These are phyloP conservation scores for Cadophora malorum DNA, from an alignment of 2,329 filamentous ascomycete genomes.

Conservation along the genomic window DNA sequence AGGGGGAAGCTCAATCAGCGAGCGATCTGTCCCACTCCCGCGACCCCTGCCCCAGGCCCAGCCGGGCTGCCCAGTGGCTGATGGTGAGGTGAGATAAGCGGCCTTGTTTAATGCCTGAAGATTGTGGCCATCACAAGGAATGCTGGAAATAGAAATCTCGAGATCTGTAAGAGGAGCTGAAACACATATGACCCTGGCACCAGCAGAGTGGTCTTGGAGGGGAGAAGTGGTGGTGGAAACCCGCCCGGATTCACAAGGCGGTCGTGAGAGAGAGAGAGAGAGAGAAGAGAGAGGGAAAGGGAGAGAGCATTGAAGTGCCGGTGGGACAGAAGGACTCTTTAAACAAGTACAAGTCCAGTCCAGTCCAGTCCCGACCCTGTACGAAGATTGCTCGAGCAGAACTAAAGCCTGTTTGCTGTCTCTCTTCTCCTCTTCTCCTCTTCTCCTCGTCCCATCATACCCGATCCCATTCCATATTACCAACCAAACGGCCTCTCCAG, in stretches of 20 bases:
- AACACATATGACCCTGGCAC: constrained; percentile 18
- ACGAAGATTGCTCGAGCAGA: neutral
- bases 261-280: neutral
- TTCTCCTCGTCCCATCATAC: neutral
- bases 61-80: neutral
- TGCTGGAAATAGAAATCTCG: neutral
- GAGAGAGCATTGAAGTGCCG: neutral
- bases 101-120: constrained; percentile 28
- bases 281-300: neutral
- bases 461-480: neutral
- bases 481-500: neutral
- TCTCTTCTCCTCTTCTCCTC: constrained; percentile 5
- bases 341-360: neutral
- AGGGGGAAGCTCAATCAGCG: constrained; percentile 14
- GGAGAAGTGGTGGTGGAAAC: neutral
- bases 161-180: constrained; percentile 13
- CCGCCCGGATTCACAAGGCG: neutral
- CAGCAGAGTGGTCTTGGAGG: neutral
- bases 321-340: constrained; percentile 11
- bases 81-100: neutral
- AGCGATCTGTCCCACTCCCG: constrained; percentile 29
- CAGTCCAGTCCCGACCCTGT: no score
- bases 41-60: constrained; percentile 12
- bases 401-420: constrained; percentile 10
- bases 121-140: constrained; percentile 28